A percentile compares a stretch with the other conserved stretches of the same genome.
Evolutionary conservation across 2,329 filamentous ascomycete species (phyloP).

Genomic region (Venturia carpophila): DNA sequence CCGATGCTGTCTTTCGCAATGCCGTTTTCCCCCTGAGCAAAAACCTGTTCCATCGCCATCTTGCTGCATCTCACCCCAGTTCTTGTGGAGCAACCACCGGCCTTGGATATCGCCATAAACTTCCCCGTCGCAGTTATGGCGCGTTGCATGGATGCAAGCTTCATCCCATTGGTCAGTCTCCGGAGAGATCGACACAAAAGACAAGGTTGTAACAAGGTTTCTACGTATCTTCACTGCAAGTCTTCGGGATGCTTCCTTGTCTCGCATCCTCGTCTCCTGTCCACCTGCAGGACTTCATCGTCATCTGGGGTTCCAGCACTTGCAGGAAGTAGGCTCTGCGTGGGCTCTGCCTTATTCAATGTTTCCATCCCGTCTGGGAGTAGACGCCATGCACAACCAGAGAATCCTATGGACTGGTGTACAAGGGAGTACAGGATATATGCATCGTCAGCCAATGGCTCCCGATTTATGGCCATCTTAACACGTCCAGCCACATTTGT

Average conservation of each 20-base stretch:
- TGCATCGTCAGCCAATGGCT: background rate
- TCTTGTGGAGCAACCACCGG: background rate
- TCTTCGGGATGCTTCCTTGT: constrained; percentile 2
- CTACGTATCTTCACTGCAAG: background rate
- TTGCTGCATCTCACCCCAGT: background rate
- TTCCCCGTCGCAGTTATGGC: background rate
- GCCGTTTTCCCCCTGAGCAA: background rate
- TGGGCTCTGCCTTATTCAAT: background rate
- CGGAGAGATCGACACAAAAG: background rate
- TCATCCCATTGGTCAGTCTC: background rate
- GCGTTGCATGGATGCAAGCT: background rate
- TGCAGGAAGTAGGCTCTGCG: no score
- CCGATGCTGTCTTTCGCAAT: background rate
- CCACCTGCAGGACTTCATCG: constrained; percentile 4
- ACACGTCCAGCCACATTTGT: constrained; percentile 13
- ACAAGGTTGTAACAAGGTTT: constrained; percentile 6
- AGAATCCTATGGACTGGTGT: background rate
- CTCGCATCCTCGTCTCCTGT: background rate
- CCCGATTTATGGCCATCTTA: background rate
- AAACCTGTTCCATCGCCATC: background rate
- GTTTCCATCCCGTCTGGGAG: background rate
- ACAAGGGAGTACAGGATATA: background rate
- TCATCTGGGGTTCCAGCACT: background rate
- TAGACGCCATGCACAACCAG: background rate
- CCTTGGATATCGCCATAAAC: constrained; percentile 2